Percentiles rank a stretch among this genome's conserved stretches.
phyloP scores from a whole-genome alignment of 176 grass and related monocot species.

The Oryza nivara region DNA sequence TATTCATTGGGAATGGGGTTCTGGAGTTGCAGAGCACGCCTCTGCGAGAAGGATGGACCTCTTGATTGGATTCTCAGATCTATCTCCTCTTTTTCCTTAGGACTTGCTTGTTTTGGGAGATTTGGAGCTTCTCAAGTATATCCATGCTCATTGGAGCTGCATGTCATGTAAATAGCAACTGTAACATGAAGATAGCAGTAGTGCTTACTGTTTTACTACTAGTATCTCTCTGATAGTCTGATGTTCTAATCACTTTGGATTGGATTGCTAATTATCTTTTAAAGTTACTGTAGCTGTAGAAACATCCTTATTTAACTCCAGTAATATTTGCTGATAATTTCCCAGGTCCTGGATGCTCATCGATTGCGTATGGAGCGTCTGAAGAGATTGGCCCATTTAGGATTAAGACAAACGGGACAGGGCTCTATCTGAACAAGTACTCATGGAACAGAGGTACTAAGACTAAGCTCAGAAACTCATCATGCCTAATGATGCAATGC shows the following conservation, averaged over 20 bases:
- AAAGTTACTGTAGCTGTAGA: slow-evolving; percentile 13
- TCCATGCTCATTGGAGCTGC: neutral
- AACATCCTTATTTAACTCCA: neutral
- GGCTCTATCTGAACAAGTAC: slow-evolving; percentile 83
- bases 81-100: neutral
- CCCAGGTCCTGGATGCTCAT: slow-evolving; percentile 94
- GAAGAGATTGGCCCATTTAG: slow-evolving; percentile 91
- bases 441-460: slow-evolving; percentile 85
- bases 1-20: slow-evolving; percentile 41
- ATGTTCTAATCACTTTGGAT: slow-evolving; percentile 6
- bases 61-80: slow-evolving; percentile 23
- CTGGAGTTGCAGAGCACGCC: slow-evolving; percentile 46
- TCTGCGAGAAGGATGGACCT: slow-evolving; percentile 21
- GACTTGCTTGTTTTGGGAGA: neutral
- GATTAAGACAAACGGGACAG: slow-evolving; percentile 68
- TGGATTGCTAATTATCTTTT: neutral
- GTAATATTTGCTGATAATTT: neutral
- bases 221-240: neutral
- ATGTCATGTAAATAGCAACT: neutral
- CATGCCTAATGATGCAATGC: neutral
- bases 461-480: neutral
- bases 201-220: neutral
- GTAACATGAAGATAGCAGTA: neutral
- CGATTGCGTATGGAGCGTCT: slow-evolving; percentile 96
- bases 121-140: slow-evolving; percentile 9